Evolutionary conservation across 148 eudicot species (phyloP), one percentile per base, ranked within the genome.

Genomic region (Agrostemma githago): DNA sequence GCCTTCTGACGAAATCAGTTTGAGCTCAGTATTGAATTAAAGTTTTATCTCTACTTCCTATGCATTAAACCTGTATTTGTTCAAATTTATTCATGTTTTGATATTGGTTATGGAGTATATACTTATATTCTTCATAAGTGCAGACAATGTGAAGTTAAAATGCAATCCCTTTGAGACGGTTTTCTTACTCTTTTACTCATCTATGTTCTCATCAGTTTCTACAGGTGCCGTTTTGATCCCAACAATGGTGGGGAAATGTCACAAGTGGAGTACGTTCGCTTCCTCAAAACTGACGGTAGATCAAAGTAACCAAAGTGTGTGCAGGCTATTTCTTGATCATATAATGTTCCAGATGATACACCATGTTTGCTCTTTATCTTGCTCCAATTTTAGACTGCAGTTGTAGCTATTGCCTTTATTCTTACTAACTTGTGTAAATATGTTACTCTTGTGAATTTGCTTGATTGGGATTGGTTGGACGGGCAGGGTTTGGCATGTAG

Each of bases 201-300:
- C 34, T 74, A 26, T n/a, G 39, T 70, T 72, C 39, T 46, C 6
- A 43, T 74, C 89, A 92, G 99, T 76, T 95, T 90, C 84, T 92
- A 92, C 73, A 85, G 88, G 86, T 92, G 92, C 88, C 73, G 88
- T 63, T 90, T 87, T 78, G 93, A 95, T 86, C 91, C 88, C 61
- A 86, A 85, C 79, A 87, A 89, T 68, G 97, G 97, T 73, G 99
- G 97, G 73, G 83, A 81, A 57, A 92, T 95, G 97, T 81, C 86
- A 26, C 97, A 90, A 78, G 85, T 84, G 78, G 99, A 95, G 74
- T 88, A 86, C 40, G 79, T 90, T 38, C 89, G 89, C 58, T 92
- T 95, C 79, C 88, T 90, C 76, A 90, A 87, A 84, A 84, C 91
- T 8, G 89, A 90, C 74, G 79, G 77, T 20, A 81, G 74, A 79